Percentiles rank a stretch among this genome's conserved stretches.
phyloP scores from a whole-genome alignment of 2,329 filamentous ascomycete species.

The Teratosphaeria zuluensis region DNA sequence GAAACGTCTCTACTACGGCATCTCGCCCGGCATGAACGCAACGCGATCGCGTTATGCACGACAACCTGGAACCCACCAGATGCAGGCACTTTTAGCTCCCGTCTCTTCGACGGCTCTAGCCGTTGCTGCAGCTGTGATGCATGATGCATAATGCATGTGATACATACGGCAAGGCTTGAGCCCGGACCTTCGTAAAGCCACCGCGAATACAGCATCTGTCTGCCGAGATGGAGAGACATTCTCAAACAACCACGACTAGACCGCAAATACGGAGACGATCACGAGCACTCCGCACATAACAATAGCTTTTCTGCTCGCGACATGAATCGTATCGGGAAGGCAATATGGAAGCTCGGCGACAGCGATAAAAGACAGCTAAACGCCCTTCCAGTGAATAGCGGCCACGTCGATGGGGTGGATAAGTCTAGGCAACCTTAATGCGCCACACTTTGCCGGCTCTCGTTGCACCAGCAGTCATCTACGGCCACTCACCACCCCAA shows the following conservation, averaged over 20 bases:
- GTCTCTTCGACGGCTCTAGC: slow-evolving; percentile 1
- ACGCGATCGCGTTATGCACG: slow-evolving; percentile 1
- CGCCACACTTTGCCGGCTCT: slow-evolving; percentile 4
- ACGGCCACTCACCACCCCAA: not conserved
- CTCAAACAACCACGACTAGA: not conserved
- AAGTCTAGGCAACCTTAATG: slow-evolving; percentile 20
- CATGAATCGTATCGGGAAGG: not conserved
- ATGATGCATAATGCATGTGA: slow-evolving; percentile 11
- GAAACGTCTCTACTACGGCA: not conserved
- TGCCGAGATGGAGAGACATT: not conserved
- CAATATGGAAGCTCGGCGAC: slow-evolving; percentile 1
- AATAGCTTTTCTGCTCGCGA: not conserved
- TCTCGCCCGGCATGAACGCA: not conserved
- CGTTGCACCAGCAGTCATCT: slow-evolving; percentile 1
- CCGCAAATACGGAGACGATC: not conserved
- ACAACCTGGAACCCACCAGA: not conserved
- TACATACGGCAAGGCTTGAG: slow-evolving; percentile 8
- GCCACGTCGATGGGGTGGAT: slow-evolving; percentile 19
- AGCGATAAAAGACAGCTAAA: slow-evolving; percentile 10
- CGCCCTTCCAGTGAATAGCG: slow-evolving; percentile 18
- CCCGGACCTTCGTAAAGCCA: not conserved
- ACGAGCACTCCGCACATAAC: not conserved
- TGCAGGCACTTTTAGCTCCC: slow-evolving; percentile 5
- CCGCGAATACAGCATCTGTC: not conserved
- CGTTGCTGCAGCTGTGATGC: slow-evolving; percentile 6